Base-by-base conservation (phyloP, 192 early-diverging fungal genomes). In the Podila minutissima region DNA sequence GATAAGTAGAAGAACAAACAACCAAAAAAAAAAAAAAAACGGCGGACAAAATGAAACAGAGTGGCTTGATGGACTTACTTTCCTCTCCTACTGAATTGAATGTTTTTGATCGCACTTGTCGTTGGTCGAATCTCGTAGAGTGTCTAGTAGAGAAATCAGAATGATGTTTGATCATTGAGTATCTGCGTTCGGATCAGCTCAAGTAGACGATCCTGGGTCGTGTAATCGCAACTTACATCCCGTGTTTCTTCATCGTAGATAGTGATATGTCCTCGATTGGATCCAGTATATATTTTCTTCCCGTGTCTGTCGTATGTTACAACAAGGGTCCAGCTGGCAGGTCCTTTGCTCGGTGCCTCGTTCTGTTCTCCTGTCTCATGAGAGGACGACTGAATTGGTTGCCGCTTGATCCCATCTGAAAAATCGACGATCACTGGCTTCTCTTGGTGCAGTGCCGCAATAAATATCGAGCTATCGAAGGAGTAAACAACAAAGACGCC, bases 61-160 rank as follows among this genome's bases (percentile, higher is more conserved):
- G 15, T 46, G 38, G 38, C 10, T 13, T 50, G 20, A 50, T 35
- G 53, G 24, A 66, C 87, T 33, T 85, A 93, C 93, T 83, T 87
- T 58, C 91, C 91, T 63, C 89, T 87, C 53, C 86, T 79, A 69
- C 89, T 92, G 67, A 93, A 89, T 60, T 89, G 85, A 33, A 95
- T 84, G 10, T 83, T 78, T 59, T 88, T 89, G 61, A 95, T 92
- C 7, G 83, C 77, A 38, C 87, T 71, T 59, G 62, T 82, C 24
- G 59, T 85, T 53, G 49, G 86, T 67, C 89, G 86, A 46, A 64
- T 70, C 22, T 72, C 74, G 35, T 50, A 57, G 9, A 70, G 22
- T 12, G 71, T 55, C 66, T 62, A 69, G 48, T 19, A 15, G 58
- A 67, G 55, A 48, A 53, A 60, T 29, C 10, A 62, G 24, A 38